Evolutionary conservation across 2,329 filamentous ascomycete genomes (phyloP), one percentile per base, ranked within the genome.

Genomic region (Chaetothyriales sp.): DNA sequence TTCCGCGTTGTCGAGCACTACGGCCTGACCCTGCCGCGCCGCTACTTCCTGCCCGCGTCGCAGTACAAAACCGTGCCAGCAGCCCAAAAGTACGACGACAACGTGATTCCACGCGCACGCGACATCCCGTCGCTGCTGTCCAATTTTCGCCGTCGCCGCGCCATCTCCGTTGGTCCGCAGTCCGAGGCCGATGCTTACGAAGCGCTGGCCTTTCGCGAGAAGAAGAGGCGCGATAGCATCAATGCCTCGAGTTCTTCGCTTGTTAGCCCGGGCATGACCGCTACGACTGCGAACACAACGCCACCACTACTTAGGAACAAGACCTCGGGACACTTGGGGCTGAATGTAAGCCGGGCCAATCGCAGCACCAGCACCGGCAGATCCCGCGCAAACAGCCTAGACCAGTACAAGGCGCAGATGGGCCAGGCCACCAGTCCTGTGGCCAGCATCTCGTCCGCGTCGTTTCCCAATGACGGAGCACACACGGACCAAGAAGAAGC

Each of bases 111-210:
- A 10, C 82, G 82, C 9, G 85, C 94, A n/a, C 86, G 85, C 20
- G 88, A 95, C 56, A 79, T 97, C 19, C 87, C 90, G 2, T 78
- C 80, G 29, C 81, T 95, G 64, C 76, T 95, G 20, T 84, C 82
- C 54, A 88, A 82, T 44, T 86, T 97, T 46, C 81, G 88, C 37
- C 78, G 77, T 13, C 76, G 88, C 55, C 80, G 92, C 49, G 85
- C 89, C 29, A 81, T 97, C 33, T 95, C 89, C 5, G 79, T 97
- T 50, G 92, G 92, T 0, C 92, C 92, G 1, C 92, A 97, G 69
- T 95, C 47, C 46, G 89, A 89, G 55, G 92, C 92, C 1, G 92
- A 98, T 69, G 92, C 89, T 20, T 95, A 95, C 69, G 92, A 98
- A 71, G 88, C 89, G 18, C 74, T 98, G 47, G 92, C 90, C 5